Evolutionary conservation across 257 asterid genomes (phyloP), one percentile per base, ranked within the genome.

Genomic region (Ehretia macrophylla): DNA sequence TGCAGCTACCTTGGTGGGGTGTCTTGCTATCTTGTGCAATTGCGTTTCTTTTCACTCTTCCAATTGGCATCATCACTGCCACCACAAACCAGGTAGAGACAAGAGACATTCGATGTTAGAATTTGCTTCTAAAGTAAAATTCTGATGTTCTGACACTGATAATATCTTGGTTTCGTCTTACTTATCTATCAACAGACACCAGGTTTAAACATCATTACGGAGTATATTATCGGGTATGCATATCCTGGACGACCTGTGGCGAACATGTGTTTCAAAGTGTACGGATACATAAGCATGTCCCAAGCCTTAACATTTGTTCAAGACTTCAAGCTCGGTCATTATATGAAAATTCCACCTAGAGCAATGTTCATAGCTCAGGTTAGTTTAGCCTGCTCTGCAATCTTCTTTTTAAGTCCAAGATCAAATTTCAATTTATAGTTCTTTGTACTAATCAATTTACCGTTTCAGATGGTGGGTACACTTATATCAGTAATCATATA

Each of bases 331-430:
- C 86, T 85, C 18, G 89, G 94, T 4, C 89, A 79, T 54, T 82
- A 85, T 71, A 85, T 82, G 94, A 85, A 85, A 60, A 80, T 85
- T 38, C 94, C 90, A 11, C 90, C 94, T 4, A 72, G 82, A 63
- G 73, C 83, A n/a, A 82, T 85, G 94, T 85, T 85, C 61, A 21
- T 23, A 48, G 85, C 73, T 9, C 94, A 85, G 88, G 93, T 81
- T n/a, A 48, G 51, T 14, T 10, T 37, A 18, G 16, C 5, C 35
- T 27, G 35, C 35, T 27, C 35, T 6, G 6, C 35, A 27, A n/a
- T n/a, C n/a, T n/a, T n/a, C n/a, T n/a, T n/a, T n/a, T n/a, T n/a
- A n/a, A n/a, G n/a, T n/a, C n/a, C n/a, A 5, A 13, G 18, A 14
- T 39, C 4, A 18, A 17, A 14, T 20, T 37, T 38, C 35, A 1